Conservation (phyloP, 2,329 filamentous ascomycete genomes). For the Hymenoscyphus fructigenus region DNA sequence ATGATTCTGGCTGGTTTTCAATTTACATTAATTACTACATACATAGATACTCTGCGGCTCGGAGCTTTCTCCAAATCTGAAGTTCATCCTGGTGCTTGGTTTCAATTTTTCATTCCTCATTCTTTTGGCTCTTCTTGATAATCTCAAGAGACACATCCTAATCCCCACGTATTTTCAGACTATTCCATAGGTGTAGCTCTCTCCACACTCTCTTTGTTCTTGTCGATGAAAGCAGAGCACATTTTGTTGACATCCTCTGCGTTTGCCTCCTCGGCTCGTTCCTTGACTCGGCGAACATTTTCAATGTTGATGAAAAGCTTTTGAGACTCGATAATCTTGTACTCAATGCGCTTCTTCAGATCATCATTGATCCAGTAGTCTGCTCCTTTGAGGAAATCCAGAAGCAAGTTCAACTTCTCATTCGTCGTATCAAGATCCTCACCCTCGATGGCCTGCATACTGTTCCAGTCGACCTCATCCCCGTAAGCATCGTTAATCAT, state of each 20-base stretch:
- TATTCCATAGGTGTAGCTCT: constrained; percentile 6
- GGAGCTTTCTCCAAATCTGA: too few relatives aligned
- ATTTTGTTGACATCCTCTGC: constrained; percentile 18
- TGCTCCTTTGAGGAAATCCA: constrained; percentile 29
- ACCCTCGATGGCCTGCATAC: constrained; percentile 22
- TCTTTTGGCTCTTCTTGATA: too few relatives aligned
- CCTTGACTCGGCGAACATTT: constrained; percentile 20
- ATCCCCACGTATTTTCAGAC: too few relatives aligned
- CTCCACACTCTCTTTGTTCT: constrained; percentile 17
- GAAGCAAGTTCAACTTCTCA: constrained; percentile 26
- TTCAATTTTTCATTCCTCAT: too few relatives aligned
- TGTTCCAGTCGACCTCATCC: constrained; percentile 26
- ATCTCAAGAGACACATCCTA: too few relatives aligned
- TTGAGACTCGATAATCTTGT: constrained; percentile 22
- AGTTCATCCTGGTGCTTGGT: too few relatives aligned
- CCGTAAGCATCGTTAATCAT: constrained; percentile 31
- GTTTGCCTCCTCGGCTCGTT: constrained; percentile 13
- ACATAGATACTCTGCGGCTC: too few relatives aligned
- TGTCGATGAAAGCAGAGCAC: constrained; percentile 20
- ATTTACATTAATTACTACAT: too few relatives aligned
- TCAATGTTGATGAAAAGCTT: constrained; percentile 25
- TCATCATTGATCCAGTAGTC: constrained; percentile 26
- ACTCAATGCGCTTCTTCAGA: constrained; percentile 24
- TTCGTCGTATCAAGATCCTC: constrained; percentile 18
- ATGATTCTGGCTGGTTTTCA: too few relatives aligned